Evolutionary conservation across 1,139 yeast genomes (phyloP).

Genomic region (Taphrina confusa): DNA sequence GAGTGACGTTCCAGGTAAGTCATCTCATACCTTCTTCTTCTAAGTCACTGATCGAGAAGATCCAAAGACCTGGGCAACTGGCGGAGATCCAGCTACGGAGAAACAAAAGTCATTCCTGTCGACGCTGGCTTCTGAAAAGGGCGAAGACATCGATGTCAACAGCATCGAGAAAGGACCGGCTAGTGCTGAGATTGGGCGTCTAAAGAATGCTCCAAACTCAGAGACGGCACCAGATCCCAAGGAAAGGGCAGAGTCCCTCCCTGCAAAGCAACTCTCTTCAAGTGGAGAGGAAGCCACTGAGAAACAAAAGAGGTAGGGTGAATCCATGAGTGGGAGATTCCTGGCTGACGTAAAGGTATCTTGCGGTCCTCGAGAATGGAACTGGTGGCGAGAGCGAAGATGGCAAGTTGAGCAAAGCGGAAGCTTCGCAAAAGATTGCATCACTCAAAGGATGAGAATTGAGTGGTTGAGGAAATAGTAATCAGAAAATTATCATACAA

Average conservation of each 20-base stretch:
- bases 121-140: constrained; percentile 30
- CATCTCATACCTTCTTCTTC: too few relatives aligned
- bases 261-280: not conserved
- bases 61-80: constrained; percentile 35
- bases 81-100: constrained; percentile 31
- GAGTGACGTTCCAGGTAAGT: constrained; percentile 14
- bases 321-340: not conserved
- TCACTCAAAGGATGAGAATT: constrained; percentile 18
- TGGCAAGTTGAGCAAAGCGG: constrained; percentile 20
- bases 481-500: too few relatives aligned
- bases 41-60: constrained; percentile 12
- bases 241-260: constrained; percentile 12
- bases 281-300: constrained; percentile 22
- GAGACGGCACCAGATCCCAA: constrained; percentile 8
- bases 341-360: constrained; percentile 1
- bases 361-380: constrained; percentile 28
- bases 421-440: constrained; percentile 33
- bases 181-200: constrained; percentile 23
- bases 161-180: constrained; percentile 30
- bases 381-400: constrained; percentile 22
- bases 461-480: too few relatives aligned
- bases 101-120: constrained; percentile 29
- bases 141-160: constrained; percentile 19
- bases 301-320: constrained; percentile 15
- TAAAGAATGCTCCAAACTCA: constrained; percentile 16